phyloP scores from a whole-genome alignment of 257 asterid genomes.

The Capsicum pubescens region DNA sequence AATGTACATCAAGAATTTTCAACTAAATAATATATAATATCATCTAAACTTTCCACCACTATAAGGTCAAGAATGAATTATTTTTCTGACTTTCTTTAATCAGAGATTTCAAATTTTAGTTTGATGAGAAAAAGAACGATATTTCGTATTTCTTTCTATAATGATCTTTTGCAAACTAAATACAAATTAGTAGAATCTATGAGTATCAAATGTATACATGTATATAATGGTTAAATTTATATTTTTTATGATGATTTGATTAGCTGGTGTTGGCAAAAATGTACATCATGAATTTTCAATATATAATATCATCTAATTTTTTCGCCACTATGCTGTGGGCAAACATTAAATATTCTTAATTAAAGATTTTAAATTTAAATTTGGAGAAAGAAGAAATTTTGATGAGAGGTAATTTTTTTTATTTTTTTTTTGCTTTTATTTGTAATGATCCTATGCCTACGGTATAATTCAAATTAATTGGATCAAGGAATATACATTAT shows the following conservation, averaged over 20 bases:
- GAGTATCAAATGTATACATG: neutral
- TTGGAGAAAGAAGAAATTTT: neutral
- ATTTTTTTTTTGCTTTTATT: neutral
- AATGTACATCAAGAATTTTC: neutral
- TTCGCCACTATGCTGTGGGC: neutral
- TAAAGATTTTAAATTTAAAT: neutral
- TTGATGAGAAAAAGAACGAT: rapidly evolving
- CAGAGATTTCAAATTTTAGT: neutral
- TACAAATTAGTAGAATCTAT: neutral
- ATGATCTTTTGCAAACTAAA: neutral
- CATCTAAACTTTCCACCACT: neutral
- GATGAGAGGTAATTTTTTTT: neutral
- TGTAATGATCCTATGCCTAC: neutral
- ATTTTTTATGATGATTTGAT: neutral
- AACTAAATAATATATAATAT: neutral
- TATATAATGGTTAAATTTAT: no score
- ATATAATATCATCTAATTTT: neutral
- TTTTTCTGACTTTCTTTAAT: no score
- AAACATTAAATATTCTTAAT: neutral
- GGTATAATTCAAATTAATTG: neutral
- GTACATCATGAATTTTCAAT: neutral
- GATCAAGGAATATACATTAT: no score
- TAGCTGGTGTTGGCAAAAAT: neutral
- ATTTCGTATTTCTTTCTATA: neutral
- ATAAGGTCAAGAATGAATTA: neutral